A percentile compares a stretch with the other conserved stretches of the same genome.
Evolutionary conservation across 768 basidiomycete species (phyloP).

Genomic region (Plicaturopsis crispa): DNA sequence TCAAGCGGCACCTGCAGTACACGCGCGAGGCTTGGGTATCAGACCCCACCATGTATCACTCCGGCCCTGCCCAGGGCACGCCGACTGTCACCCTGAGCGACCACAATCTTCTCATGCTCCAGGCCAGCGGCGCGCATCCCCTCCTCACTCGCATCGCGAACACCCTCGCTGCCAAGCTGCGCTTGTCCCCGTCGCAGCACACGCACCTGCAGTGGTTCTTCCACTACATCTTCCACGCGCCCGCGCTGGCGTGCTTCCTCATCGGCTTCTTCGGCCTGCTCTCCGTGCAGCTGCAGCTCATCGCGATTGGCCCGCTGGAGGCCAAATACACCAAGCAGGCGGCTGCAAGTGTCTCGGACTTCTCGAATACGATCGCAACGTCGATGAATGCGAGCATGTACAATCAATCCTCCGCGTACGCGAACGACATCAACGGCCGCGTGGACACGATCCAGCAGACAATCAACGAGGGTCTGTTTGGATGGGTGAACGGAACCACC

Average conservation of each 20-base stretch:
- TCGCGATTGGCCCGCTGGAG: constrained; percentile 69
- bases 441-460: constrained; percentile 64
- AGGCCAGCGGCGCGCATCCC: constrained; percentile 63
- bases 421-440: constrained; percentile 64
- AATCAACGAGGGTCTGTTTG: constrained; percentile 84
- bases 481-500: constrained; percentile 92
- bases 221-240: constrained; percentile 86
- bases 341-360: constrained; percentile 50
- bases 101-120: constrained; percentile 74
- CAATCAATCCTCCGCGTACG: constrained; percentile 73
- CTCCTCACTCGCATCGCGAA: constrained; percentile 62
- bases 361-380: constrained; percentile 63
- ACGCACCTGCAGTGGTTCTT: constrained; percentile 81
- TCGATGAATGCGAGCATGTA: constrained; percentile 81
- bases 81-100: constrained; percentile 59
- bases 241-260: constrained; percentile 84
- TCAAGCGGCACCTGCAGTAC: constrained; percentile 55
- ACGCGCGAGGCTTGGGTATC: constrained; percentile 73
- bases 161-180: constrained; percentile 39
- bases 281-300: constrained; percentile 80
- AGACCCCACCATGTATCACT: constrained; percentile 56
- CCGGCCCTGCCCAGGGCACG: constrained; percentile 13
- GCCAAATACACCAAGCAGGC: constrained; percentile 59
- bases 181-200: constrained; percentile 53
- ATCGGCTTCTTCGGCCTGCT: constrained; percentile 90